Evolutionary conservation across 2,329 filamentous ascomycete species (phyloP).

Genomic region (Neonectria magnoliae): DNA sequence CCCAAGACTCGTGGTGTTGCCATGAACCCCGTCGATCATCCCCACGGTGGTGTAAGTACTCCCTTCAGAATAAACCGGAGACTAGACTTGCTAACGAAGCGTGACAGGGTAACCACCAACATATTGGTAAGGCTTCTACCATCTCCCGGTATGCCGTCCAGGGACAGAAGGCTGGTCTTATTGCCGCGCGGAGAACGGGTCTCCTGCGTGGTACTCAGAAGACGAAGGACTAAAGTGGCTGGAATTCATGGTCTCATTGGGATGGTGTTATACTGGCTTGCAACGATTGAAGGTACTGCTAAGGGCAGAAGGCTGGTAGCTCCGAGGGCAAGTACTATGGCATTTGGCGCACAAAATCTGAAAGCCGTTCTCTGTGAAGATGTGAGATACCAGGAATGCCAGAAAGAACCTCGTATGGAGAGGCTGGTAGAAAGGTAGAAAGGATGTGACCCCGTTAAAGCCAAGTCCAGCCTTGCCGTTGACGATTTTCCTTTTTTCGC

Average conservation of each 20-base stretch:
- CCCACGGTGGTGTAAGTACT: slow-evolving; percentile 84
- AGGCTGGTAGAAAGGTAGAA: slow-evolving; percentile 35
- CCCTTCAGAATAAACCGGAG: neutral
- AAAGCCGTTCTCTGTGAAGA: slow-evolving; percentile 43
- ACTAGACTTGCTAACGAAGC: slow-evolving; percentile 51
- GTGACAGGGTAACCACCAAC: slow-evolving; percentile 95
- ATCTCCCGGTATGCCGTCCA: slow-evolving; percentile 97
- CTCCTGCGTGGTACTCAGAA: slow-evolving; percentile 99
- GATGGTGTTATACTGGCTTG: slow-evolving; percentile 73
- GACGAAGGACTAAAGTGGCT: slow-evolving; percentile 86
- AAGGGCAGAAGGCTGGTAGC: slow-evolving; percentile 59
- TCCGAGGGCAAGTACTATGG: slow-evolving; percentile 60
- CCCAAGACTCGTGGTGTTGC: slow-evolving; percentile 99
- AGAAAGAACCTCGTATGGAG: slow-evolving; percentile 34
- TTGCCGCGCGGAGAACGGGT: slow-evolving; percentile 99
- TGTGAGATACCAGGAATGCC: slow-evolving; percentile 43
- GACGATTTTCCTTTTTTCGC: neutral
- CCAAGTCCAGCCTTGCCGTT: neutral
- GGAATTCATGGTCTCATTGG: slow-evolving; percentile 66
- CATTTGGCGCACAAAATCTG: slow-evolving; percentile 59
- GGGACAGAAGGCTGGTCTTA: slow-evolving; percentile 99
- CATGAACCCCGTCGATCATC: slow-evolving; percentile 99
- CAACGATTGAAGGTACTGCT: slow-evolving; percentile 66
- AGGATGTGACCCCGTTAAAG: neutral
- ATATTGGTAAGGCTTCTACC: slow-evolving; percentile 99